Conservation (phyloP, 176 grass and related monocot genomes). For the Phyllostachys edulis region DNA sequence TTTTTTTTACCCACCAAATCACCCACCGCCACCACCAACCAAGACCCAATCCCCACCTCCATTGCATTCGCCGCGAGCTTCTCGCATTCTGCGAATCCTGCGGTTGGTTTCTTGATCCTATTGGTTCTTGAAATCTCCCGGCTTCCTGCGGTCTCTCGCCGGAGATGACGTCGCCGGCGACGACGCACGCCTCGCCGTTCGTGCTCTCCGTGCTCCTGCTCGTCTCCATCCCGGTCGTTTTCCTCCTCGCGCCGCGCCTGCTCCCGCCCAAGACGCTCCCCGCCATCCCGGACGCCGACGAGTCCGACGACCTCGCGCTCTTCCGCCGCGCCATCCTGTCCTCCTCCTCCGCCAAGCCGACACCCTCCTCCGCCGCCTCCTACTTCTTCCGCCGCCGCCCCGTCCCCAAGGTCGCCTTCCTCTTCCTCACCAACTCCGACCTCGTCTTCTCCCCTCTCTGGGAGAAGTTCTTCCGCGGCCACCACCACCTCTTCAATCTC, state of each 20-base stretch:
- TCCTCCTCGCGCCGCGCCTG: constrained; percentile 71
- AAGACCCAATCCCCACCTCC: constrained; percentile 34
- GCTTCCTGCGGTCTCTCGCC: constrained; percentile 2
- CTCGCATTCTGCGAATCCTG: constrained; percentile 5
- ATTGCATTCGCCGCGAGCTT: constrained; percentile 27
- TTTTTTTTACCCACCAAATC: background rate
- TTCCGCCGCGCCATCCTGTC: constrained; percentile 89
- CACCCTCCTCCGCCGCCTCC: constrained; percentile 22
- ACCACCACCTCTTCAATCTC: constrained; percentile 64
- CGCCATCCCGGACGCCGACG: constrained; percentile 78
- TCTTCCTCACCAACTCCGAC: constrained; percentile 81
- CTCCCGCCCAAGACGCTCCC: constrained; percentile 82
- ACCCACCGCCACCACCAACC: background rate
- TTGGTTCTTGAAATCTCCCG: background rate
- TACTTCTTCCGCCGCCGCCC: constrained; percentile 61
- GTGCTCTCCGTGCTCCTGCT: constrained; percentile 64
- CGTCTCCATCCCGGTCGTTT: constrained; percentile 66
- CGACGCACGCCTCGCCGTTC: constrained; percentile 57
- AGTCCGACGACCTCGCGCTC: constrained; percentile 86
- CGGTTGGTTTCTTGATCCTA: background rate
- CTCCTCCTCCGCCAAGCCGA: constrained; percentile 51
- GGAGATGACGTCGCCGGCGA: constrained; percentile 50
- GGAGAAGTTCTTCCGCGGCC: constrained; percentile 77
- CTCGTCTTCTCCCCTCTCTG: constrained; percentile 88
- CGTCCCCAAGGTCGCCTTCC: constrained; percentile 69